A percentile compares a stretch with the other conserved stretches of the same genome.
Evolutionary conservation across 345 rosid species (phyloP).

Genomic region (Brassica nigra): DNA sequence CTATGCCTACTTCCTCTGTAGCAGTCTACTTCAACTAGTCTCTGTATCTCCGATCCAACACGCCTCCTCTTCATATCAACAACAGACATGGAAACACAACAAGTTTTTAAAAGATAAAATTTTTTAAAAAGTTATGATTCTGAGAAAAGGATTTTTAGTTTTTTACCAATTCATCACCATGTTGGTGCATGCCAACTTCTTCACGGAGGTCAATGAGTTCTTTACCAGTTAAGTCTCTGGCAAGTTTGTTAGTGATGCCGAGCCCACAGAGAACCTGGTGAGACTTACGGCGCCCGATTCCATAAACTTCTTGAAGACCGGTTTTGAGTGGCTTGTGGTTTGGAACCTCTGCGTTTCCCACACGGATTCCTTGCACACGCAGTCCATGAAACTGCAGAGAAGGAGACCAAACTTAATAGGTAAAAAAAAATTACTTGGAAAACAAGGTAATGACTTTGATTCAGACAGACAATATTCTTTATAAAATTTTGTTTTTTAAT

Average conservation of each 20-base stretch:
- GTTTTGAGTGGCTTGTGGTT: slow-evolving; percentile 54
- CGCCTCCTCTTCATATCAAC: slow-evolving; percentile 44
- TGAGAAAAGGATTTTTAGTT: neutral
- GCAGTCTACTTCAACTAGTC: slow-evolving; percentile 56
- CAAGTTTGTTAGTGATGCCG: slow-evolving; percentile 62
- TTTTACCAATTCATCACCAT: slow-evolving; percentile 70
- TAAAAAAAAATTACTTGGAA: no score
- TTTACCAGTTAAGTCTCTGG: slow-evolving; percentile 67
- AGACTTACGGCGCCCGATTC: slow-evolving; percentile 65
- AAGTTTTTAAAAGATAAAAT: neutral
- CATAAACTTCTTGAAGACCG: slow-evolving; percentile 72
- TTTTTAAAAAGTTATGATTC: neutral
- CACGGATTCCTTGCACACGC: slow-evolving; percentile 58
- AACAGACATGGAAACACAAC: neutral
- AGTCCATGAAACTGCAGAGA: slow-evolving; percentile 50
- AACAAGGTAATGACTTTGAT: no score
- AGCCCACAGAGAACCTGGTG: slow-evolving; percentile 66
- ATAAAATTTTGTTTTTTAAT: neutral
- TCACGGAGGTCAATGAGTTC: slow-evolving; percentile 67
- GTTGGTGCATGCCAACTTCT: slow-evolving; percentile 62
- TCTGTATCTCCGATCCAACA: slow-evolving; percentile 50
- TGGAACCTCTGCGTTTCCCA: slow-evolving; percentile 71
- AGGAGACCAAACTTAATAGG: neutral
- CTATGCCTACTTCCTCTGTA: slow-evolving; percentile 60
- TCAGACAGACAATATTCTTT: no score